A percentile compares a stretch with the other conserved stretches of the same genome.
phyloP scores from a whole-genome alignment of 768 basidiomycete genomes.

The Trametes elegans region DNA sequence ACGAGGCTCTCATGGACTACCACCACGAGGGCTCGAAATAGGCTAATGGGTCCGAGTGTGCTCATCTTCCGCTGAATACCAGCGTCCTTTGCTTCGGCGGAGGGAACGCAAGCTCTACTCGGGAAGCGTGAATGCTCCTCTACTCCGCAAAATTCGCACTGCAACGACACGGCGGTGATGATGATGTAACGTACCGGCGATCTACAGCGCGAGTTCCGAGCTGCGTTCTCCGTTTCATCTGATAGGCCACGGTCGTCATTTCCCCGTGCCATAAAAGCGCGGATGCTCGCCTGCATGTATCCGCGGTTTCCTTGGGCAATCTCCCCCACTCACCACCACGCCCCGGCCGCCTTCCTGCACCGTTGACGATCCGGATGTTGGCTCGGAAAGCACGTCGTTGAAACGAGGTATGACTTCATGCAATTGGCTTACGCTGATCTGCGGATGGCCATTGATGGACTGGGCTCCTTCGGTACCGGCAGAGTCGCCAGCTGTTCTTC shows the following conservation, averaged over 20 bases:
- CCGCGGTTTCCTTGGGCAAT: slow-evolving; percentile 16
- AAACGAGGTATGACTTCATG: slow-evolving; percentile 17
- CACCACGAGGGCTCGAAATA: slow-evolving; percentile 8
- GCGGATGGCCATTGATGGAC: not conserved
- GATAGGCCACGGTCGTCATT: slow-evolving; percentile 6
- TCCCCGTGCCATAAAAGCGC: slow-evolving; percentile 15
- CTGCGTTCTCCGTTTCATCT: slow-evolving; percentile 11
- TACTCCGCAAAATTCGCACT: slow-evolving; percentile 16
- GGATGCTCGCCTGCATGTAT: not conserved
- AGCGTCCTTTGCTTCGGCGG: slow-evolving; percentile 9
- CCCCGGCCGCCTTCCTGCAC: not conserved
- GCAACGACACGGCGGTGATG: slow-evolving; percentile 9
- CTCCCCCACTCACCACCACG: not conserved
- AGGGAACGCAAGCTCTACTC: slow-evolving; percentile 16
- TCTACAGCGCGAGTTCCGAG: slow-evolving; percentile 13
- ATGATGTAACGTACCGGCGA: slow-evolving; percentile 19
- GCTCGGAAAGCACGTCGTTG: not conserved
- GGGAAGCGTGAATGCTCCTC: slow-evolving; percentile 7
- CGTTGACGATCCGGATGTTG: slow-evolving; percentile 12
- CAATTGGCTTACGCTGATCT: not conserved
- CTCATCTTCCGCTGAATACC: slow-evolving; percentile 6
- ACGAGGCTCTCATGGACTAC: slow-evolving; percentile 17
- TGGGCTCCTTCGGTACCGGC: not conserved
- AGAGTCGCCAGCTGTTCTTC: not conserved
- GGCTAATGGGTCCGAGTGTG: slow-evolving; percentile 11